Evolutionary conservation across 129 eudicot species (phyloP), one percentile per base, ranked within the genome.

Genomic region (Escallonia rubra): DNA sequence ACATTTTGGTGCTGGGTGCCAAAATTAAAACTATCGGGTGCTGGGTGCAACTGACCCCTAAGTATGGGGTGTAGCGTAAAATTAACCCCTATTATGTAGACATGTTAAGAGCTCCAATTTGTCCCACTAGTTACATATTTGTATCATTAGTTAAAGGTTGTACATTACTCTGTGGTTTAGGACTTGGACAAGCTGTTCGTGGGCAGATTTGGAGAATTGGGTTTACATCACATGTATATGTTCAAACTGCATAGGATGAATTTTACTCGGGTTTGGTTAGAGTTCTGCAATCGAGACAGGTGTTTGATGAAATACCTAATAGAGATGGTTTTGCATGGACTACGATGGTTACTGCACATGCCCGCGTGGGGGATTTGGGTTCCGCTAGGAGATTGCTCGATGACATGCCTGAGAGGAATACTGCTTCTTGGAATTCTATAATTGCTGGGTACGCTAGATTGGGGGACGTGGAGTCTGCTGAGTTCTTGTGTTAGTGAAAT

Each of bases 301-400:
- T 91, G 75, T 91, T 90, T 68, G 90, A 87, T 69, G 85, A 82
- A 71, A 82, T 90, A 87, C 65, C 72, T 13, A 81, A 76, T 41
- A 75, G 90, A 66, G 97, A 88, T 75, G 59, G 54, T 63, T 91
- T 82, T 75, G 83, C 80, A 2, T 88, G 97, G 96, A 75, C 90
- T 15, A 70, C 85, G 0, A 80, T 91, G 81, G 51, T 91, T 57
- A 79, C 81, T 1, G 85, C 82, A 41, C 73, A 76, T 66, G 76
- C 79, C 63, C 74, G 85, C 16, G 79, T 65, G 4, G 96, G 96
- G 44, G 89, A 91, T 59, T 66, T 88, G 75, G 77, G 47, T 62
- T 76, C 88, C n/a, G 97, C 96, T 0, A 79, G 78, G 61, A 57
- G 43, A 55, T 73, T 91, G 73, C 81, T 88, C 59, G 83, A 88